Base-by-base conservation (phyloP, 2,329 filamentous ascomycete species). In the Myriosclerotinia duriaeana region DNA sequence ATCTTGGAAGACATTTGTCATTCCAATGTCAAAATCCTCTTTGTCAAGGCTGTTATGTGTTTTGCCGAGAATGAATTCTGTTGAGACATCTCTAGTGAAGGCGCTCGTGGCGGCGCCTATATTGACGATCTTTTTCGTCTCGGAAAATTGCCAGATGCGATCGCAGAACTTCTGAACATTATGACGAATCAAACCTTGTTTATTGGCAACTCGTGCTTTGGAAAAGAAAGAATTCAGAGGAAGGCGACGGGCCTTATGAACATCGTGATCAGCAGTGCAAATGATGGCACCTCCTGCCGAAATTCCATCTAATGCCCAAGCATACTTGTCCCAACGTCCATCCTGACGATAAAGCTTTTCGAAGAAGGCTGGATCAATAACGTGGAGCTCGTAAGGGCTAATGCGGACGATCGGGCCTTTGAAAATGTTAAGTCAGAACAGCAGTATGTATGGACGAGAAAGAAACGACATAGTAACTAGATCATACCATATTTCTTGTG, bases 191-290 rank as follows among this genome's bases (percentile, higher is more conserved):
- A 65, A 36, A 14, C 2, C 5, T 52, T 65, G 53, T 38, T 48
- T 65, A 46, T 22, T 26, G 7, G 26, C 22, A 7, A 76, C 72
- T 30, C 71, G 71, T 6, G 68, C 62, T 38, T 74, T 70, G 9
- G 76, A 77, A 64, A 77, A 76, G 22, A 75, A 72, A 11, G 71
- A 70, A 58, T 71, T 73, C 15, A 75, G 59, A 1, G 66, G 58
- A n/a, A 53, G 48, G 3, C 73, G 66, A 5, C 71, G 65, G 14
- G 55, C 42, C 26, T 60, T 67, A 44, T 68, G 64, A 6, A 63
- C 12, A 54, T 66, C 48, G 40, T 66, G 65, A 58, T 67, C 53
- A 44, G 54, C 20, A 20, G 63, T 60, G 48, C 52, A 65, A 34
- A 64, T 67, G 5, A 53, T 62, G 2, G 63, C 69, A 42, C 63